Evolutionary conservation across 2,329 filamentous ascomycete species (phyloP).

Genomic region (Talaromyces sp.): DNA sequence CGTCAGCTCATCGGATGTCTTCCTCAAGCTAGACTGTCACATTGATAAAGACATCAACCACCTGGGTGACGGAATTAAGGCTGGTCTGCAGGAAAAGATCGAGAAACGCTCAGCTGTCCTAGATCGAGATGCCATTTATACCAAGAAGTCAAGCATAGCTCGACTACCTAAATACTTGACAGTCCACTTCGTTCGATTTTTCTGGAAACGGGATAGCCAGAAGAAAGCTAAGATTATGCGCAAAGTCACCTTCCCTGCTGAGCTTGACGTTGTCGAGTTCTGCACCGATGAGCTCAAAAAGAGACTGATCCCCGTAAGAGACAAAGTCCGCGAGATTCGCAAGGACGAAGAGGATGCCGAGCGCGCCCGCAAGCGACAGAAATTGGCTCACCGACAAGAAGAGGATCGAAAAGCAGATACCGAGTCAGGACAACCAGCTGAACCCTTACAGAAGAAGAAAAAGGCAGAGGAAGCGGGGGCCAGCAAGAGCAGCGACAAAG

Average conservation of each 20-base stretch:
- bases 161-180: conserved; percentile 92
- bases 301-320: conserved; percentile 82
- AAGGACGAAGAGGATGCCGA: conserved; percentile 95
- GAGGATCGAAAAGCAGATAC: conserved; percentile 48
- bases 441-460: conserved; percentile 49
- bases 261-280: conserved; percentile 90
- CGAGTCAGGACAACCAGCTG: conserved; percentile 29
- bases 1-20: conserved; percentile 65
- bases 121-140: conserved; percentile 76
- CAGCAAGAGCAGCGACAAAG: conserved; percentile 51
- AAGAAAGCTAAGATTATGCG: conserved; percentile 99
- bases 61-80: conserved; percentile 79
- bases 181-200: conserved; percentile 96
- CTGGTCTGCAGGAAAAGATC: conserved; percentile 79
- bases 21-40: conserved; percentile 94
- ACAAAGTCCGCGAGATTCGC: conserved; percentile 90
- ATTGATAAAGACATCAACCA: conserved; percentile 87
- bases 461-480: conserved; percentile 52
- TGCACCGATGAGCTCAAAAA: conserved; percentile 86
- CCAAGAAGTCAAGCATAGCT: conserved; percentile 84
- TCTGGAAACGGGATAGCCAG: conserved; percentile 91
- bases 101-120: conserved; percentile 82
- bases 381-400: conserved; percentile 60
- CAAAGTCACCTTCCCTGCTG: conserved; percentile 93
- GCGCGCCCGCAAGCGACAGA: conserved; percentile 86